Evolutionary conservation across 805 yeast species (phyloP).

Genomic region (Starmerella khaoyaiensis): DNA sequence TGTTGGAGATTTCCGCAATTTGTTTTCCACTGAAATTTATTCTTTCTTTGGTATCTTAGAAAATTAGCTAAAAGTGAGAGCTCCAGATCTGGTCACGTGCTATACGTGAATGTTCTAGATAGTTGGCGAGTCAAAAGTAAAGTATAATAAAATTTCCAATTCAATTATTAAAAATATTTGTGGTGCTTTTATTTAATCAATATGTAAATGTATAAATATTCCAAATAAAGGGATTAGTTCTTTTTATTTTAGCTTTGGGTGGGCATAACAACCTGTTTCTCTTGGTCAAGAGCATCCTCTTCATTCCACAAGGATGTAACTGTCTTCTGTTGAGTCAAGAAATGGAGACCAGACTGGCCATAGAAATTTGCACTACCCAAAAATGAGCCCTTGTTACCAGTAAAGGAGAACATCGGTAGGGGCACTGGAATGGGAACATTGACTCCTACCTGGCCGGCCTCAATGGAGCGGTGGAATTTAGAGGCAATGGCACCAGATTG

Average conservation of each 20-base stretch:
- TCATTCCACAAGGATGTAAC: slow-evolving; percentile 57
- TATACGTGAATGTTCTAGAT: too few relatives aligned
- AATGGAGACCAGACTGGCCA: slow-evolving; percentile 62
- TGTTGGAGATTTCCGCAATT: too few relatives aligned
- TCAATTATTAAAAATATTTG: too few relatives aligned
- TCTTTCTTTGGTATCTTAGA: too few relatives aligned
- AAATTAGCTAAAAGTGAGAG: too few relatives aligned
- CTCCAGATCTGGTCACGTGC: too few relatives aligned
- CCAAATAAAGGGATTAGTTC: too few relatives aligned
- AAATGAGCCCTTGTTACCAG: slow-evolving; percentile 64
- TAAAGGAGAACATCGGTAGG: slow-evolving; percentile 67
- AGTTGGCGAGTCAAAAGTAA: too few relatives aligned
- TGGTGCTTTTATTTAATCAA: too few relatives aligned
- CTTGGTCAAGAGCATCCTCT: slow-evolving; percentile 35
- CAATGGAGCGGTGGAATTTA: slow-evolving; percentile 53
- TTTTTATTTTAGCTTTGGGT: slow-evolving; percentile 40
- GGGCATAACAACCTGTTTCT: slow-evolving; percentile 57
- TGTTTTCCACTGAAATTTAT: too few relatives aligned
- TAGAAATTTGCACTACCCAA: slow-evolving; percentile 69
- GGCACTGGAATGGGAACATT: slow-evolving; percentile 76
- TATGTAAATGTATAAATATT: too few relatives aligned
- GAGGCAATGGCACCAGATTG: slow-evolving; percentile 57
- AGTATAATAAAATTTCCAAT: too few relatives aligned
- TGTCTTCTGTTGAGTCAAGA: slow-evolving; percentile 64
- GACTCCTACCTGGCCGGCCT: slow-evolving; percentile 65